These are phyloP conservation scores for Crithidia thermophila DNA, from an alignment of 208 protist species.

Conservation along the genomic window DNA sequence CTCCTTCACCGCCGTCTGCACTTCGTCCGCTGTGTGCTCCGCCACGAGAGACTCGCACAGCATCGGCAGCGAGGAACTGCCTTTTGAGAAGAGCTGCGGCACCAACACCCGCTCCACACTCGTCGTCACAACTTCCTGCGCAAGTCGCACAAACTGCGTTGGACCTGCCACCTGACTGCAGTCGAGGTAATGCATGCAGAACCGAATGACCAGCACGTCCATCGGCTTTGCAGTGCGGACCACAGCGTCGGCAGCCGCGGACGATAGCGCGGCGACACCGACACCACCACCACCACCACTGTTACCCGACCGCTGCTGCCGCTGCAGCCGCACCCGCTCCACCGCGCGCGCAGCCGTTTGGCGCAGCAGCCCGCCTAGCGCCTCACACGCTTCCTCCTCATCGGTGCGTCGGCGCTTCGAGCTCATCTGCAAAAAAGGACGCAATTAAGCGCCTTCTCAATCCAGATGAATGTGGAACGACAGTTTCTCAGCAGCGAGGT, in stretches of 20 bases:
- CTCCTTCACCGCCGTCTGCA: constrained; percentile 63
- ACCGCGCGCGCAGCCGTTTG: constrained; percentile 74
- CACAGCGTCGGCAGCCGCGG: constrained; percentile 14
- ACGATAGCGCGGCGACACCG: neutral
- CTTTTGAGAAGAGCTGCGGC: constrained; percentile 47
- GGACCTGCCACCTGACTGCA: constrained; percentile 29
- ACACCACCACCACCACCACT: neutral
- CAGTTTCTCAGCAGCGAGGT: too few species aligned
- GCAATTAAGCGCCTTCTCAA: too few species aligned
- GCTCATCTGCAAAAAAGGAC: constrained; percentile 10
- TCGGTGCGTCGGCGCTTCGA: constrained; percentile 43
- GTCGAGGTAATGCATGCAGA: constrained; percentile 76
- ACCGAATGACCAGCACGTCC: constrained; percentile 77
- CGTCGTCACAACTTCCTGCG: constrained; percentile 65
- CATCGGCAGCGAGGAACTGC: constrained; percentile 46
- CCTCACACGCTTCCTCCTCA: constrained; percentile 70
- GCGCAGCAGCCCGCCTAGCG: constrained; percentile 64
- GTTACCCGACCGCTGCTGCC: constrained; percentile 23
- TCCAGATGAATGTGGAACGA: too few species aligned
- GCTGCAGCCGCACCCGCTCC: constrained; percentile 64
- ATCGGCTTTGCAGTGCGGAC: constrained; percentile 55
- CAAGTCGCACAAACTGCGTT: constrained; percentile 71
- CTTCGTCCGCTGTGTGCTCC: constrained; percentile 72
- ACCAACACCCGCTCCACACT: constrained; percentile 66
- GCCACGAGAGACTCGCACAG: constrained; percentile 76